Base-by-base conservation (phyloP, 331 rosid genomes). In the Prunus yedoensis region DNA sequence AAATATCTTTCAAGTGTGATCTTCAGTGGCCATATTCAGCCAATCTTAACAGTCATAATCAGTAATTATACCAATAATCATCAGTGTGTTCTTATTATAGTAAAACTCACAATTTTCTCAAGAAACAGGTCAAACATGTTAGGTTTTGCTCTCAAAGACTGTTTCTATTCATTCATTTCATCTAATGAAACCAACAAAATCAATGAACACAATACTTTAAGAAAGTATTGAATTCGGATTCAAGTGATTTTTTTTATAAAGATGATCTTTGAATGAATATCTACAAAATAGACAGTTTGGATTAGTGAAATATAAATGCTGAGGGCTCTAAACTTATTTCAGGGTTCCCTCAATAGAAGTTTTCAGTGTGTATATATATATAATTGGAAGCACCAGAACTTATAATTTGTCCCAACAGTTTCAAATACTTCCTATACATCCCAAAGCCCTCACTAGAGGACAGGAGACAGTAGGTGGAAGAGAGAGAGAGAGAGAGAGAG, bases 391-490 rank as follows among this genome's bases (percentile, higher is more conserved):
- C 52, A 74, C 68, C 73, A 45, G 32, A 77, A 52, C 61, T 65
- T 14, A 71, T 66, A 66, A 76, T 66, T 35, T 74, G 78, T 21
- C 72, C 71, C 71, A 57, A 9, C 50, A 20, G 20, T 32, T 74
- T 74, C 32, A 71, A 71, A 57, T 21, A 38, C 83, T 65, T 76
- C 62, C 71, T 67, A 69, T 20, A 80, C 77, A 78, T 74, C 75
- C 83, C 82, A 74, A 77, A 74, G 11, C 79, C 61, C 58, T 71
- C 61, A 17, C 80, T 56, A 46, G 27, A 75, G 38, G 74, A 88
- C 92, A 88, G 76, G 77, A 25, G 78, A 68, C 79, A 78, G 69
- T 83, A 79, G 91, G 96, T 88, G 96, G 88, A 68, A 82, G 78
- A 76, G 68, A 64, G 68, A 32, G 38, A 32, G 35, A 30, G 32